Conservation (phyloP, 192 early-diverging fungal genomes). For the Coemansia sp. region DNA sequence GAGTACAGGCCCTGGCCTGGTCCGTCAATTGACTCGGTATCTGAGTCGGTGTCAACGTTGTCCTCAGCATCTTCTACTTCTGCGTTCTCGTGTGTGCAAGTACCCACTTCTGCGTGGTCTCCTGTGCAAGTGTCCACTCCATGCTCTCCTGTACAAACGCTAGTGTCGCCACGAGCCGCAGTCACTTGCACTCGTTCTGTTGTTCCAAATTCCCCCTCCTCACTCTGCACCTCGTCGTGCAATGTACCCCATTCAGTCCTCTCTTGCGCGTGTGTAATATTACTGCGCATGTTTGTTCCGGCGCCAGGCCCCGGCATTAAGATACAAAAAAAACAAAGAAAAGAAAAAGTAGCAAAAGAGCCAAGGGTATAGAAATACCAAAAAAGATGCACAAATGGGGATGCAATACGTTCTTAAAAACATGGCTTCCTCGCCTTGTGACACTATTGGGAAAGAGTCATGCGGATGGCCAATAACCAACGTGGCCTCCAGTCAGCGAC, state of each 20-base stretch:
- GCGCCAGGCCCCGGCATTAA: not conserved
- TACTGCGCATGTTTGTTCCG: conserved; percentile 1
- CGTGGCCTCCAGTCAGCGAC: too few species aligned
- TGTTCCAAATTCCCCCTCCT: not conserved
- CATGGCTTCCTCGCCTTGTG: not conserved
- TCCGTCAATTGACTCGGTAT: not conserved
- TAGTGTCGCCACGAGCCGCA: not conserved
- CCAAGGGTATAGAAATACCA: not conserved
- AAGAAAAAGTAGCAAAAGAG: conserved; percentile 1
- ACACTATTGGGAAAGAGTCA: not conserved
- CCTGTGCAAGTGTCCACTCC: too few species aligned
- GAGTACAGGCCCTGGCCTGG: conserved; percentile 19
- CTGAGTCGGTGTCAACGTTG: not conserved
- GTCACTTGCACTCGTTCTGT: not conserved
- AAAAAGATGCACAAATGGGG: not conserved
- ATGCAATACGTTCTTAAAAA: too few species aligned
- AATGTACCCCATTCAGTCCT: not conserved
- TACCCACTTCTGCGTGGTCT: too few species aligned
- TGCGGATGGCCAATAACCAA: too few species aligned
- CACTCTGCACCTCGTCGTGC: not conserved
- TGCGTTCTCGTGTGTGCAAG: not conserved
- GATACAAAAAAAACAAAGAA: not conserved
- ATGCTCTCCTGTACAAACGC: not conserved
- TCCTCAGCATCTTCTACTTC: not conserved
- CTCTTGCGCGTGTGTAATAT: not conserved